These are phyloP conservation scores for Flaveria bidentis DNA, from an alignment of 129 eudicot species.

Conservation along the genomic window DNA sequence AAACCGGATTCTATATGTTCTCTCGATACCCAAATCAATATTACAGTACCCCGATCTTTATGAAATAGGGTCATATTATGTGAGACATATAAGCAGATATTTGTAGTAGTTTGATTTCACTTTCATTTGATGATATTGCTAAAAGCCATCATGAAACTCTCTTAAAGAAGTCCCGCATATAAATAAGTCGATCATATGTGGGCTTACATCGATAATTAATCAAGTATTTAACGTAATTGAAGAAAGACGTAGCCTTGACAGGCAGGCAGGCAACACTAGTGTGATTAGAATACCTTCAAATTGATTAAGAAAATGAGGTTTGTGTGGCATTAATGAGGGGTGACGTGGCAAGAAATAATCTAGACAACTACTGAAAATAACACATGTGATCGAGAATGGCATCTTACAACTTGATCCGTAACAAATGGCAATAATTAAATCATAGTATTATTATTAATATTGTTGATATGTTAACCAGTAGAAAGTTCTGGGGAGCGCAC, in stretches of 20 bases:
- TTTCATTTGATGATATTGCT: neutral
- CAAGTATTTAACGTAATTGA: slow-evolving; percentile 25
- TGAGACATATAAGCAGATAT: too few species aligned
- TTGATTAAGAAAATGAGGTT: slow-evolving; percentile 30
- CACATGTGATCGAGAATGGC: slow-evolving; percentile 35
- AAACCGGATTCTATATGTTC: too few species aligned
- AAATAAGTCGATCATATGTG: slow-evolving; percentile 27
- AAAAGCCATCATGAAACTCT: neutral
- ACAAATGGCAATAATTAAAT: slow-evolving; percentile 41
- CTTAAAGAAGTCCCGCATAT: slow-evolving; percentile 13
- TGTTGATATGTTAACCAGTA: slow-evolving; percentile 16
- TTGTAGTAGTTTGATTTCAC: neutral
- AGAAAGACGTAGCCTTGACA: slow-evolving; percentile 33
- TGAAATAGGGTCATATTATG: too few species aligned
- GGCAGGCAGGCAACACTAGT: slow-evolving; percentile 26
- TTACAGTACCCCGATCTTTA: too few species aligned
- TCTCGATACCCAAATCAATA: too few species aligned
- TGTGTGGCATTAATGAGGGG: slow-evolving; percentile 36
- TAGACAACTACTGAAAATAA: slow-evolving; percentile 33
- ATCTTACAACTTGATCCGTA: slow-evolving; percentile 45
- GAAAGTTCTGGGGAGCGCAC: slow-evolving; percentile 33
- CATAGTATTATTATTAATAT: neutral
- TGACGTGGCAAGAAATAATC: slow-evolving; percentile 22
- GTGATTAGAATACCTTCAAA: slow-evolving; percentile 19
- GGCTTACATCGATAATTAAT: slow-evolving; percentile 17